Base-by-base conservation (phyloP, 306 rosid genomes). In the Castanospermum australe region DNA sequence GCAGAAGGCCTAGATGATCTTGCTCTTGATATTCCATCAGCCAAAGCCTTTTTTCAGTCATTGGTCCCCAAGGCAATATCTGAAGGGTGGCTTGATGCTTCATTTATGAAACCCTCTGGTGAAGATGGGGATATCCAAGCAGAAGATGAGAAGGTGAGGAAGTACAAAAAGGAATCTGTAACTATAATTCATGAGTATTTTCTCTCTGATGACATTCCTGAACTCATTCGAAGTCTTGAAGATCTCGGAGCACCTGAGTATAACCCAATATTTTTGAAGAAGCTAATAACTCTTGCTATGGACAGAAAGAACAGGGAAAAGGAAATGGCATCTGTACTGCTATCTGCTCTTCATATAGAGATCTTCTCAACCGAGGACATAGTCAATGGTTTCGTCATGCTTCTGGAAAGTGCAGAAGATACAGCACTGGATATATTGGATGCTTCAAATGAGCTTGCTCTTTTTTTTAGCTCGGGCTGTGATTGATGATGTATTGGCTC, bases 261-360 rank as follows among this genome's bases (percentile, higher is more conserved):
- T 72, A 95, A 95, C 79, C 84, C 99, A 17, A 78, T 95, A 75
- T 95, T 95, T 79, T 76, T 95, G 90, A 95, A 95, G 98, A 95
- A 78, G 88, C 83, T 95, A 42, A 91, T 95, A 79, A 93, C 98
- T 14, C 94, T 95, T 54, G 99, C 99, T 13, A 82, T 95, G 98
- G 99, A 95, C 84, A 77, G 99, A 80, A 95, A 91, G 85, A 95
- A 95, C 93, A 92, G 88, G 76, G 99, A 95, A 81, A 95, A 95
- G 88, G 99, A 95, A 86, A 95, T 95, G 99, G 97, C 99, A 15
- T 95, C 99, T 24, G 94, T 93, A 56, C 94, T 95, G 63, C 94
- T 95, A 42, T 91, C 98, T 80, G 97, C 98, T 70, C 98, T 95
- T 75, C 98, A 95, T 30, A 95, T 90, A 17, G 99, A 95, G 90